Conservation (phyloP, 1,284 basidiomycete species). For the Ustilago cynodontis region DNA sequence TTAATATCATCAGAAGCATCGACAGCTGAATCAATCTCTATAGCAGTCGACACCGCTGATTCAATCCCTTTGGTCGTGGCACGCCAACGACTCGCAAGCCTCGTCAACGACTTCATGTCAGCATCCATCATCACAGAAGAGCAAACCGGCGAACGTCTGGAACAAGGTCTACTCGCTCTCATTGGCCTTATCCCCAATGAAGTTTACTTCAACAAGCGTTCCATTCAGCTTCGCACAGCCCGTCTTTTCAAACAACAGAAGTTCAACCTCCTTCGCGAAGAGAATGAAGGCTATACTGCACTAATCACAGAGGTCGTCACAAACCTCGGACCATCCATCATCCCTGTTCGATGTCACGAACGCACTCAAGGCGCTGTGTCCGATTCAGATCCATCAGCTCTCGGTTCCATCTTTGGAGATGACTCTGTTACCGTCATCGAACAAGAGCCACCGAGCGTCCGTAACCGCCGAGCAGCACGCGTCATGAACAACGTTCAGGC, state of each 20-base stretch:
- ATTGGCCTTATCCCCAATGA: conserved; percentile 56
- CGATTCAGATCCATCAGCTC: not conserved
- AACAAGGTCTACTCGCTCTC: conserved; percentile 52
- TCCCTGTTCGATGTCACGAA: conserved; percentile 72
- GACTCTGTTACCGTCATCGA: conserved; percentile 48
- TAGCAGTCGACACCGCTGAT: conserved; percentile 13
- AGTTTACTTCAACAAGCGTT: conserved; percentile 54
- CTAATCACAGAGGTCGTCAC: conserved; percentile 86
- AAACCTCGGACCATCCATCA: conserved; percentile 79
- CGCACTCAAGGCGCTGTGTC: conserved; percentile 10
- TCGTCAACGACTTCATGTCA: conserved; percentile 36
- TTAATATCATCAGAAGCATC: conserved; percentile 9
- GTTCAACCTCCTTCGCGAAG: conserved; percentile 95
- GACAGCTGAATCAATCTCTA: not conserved
- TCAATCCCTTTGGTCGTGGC: conserved; percentile 30
- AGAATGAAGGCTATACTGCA: conserved; percentile 96
- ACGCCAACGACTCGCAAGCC: conserved; percentile 28
- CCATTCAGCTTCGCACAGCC: conserved; percentile 64
- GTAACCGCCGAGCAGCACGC: conserved; percentile 59
- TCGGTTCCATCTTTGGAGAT: conserved; percentile 12
- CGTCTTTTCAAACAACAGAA: conserved; percentile 92
- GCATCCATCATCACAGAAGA: conserved; percentile 21
- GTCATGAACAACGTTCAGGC: conserved; percentile 66
- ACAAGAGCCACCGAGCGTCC: conserved; percentile 47
- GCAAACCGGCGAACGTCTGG: conserved; percentile 41